Conservation (phyloP, 352 stramenopile genomes). For the Globisporangium recalcitrans region DNA sequence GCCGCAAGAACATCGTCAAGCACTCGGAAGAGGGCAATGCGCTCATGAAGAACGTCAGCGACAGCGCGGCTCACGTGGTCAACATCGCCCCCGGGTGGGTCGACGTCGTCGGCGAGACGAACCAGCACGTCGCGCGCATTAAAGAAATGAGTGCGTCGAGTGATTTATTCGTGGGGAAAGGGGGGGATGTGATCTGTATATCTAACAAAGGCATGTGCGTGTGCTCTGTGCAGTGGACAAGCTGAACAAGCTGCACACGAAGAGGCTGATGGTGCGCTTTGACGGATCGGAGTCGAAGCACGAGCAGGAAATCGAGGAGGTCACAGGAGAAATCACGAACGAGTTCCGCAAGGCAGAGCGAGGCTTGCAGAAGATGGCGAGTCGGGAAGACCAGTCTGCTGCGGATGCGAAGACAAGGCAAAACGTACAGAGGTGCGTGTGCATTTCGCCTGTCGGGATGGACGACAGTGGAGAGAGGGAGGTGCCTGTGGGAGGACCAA, state of each 20-base stretch:
- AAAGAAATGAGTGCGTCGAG: slow-evolving; percentile 70
- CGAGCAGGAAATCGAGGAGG: slow-evolving; percentile 76
- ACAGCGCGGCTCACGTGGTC: slow-evolving; percentile 27
- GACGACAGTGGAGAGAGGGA: neutral
- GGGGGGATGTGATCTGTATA: neutral
- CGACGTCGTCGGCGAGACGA: slow-evolving; percentile 71
- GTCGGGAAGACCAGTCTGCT: slow-evolving; percentile 64
- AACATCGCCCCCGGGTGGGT: slow-evolving; percentile 66
- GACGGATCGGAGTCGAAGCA: slow-evolving; percentile 83
- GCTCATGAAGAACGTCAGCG: slow-evolving; percentile 54
- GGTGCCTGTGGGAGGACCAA: no score
- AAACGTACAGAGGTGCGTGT: slow-evolving; percentile 69
- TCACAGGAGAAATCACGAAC: slow-evolving; percentile 77
- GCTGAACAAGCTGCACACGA: slow-evolving; percentile 80
- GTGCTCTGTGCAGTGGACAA: slow-evolving; percentile 59
- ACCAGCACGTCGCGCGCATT: slow-evolving; percentile 76
- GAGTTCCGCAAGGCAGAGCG: slow-evolving; percentile 80
- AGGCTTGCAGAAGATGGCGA: slow-evolving; percentile 68
- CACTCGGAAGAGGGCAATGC: slow-evolving; percentile 59
- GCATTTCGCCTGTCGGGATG: neutral
- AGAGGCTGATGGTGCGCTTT: slow-evolving; percentile 84
- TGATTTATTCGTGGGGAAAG: neutral
- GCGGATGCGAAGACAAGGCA: slow-evolving; percentile 81
- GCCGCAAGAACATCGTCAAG: slow-evolving; percentile 80
- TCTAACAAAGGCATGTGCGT: neutral